Conservation (phyloP, 2,329 filamentous ascomycete genomes). For the Waltergamsia citrina region DNA sequence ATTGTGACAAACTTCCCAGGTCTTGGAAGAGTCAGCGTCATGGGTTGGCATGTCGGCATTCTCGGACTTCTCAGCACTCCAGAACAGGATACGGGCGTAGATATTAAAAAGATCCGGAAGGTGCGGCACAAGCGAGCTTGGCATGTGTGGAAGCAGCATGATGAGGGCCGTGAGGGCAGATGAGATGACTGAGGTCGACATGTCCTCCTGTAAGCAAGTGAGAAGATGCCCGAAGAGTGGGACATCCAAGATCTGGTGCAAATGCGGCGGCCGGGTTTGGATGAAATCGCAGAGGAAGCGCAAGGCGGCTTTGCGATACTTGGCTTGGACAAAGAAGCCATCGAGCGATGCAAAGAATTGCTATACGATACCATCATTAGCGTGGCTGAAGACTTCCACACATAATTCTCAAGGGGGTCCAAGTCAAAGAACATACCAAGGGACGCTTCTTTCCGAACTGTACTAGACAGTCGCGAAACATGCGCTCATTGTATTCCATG, state of each 20-base stretch:
- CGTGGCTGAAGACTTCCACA: too few species aligned
- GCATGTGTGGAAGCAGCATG: slow-evolving; percentile 78
- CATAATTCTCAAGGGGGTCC: background rate
- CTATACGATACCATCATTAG: slow-evolving; percentile 21
- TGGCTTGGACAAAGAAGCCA: slow-evolving; percentile 53
- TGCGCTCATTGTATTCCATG: slow-evolving; percentile 36
- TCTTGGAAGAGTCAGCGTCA: slow-evolving; percentile 21
- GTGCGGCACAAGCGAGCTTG: slow-evolving; percentile 57
- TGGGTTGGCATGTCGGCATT: slow-evolving; percentile 22
- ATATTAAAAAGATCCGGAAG: slow-evolving; percentile 72
- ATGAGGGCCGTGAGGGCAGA: slow-evolving; percentile 65
- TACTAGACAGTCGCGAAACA: slow-evolving; percentile 41
- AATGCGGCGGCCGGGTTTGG: slow-evolving; percentile 67
- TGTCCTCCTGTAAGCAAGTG: slow-evolving; percentile 66
- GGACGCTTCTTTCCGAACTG: slow-evolving; percentile 60
- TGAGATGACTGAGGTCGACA: slow-evolving; percentile 68
- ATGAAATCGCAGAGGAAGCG: slow-evolving; percentile 65
- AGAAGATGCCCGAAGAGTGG: slow-evolving; percentile 63
- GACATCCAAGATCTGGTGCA: slow-evolving; percentile 65
- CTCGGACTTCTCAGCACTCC: slow-evolving; percentile 46
- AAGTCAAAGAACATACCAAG: slow-evolving; percentile 30
- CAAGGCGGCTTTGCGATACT: slow-evolving; percentile 54
- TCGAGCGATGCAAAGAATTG: slow-evolving; percentile 59
- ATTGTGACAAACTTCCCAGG: slow-evolving; percentile 57
- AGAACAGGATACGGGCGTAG: slow-evolving; percentile 71